Evolutionary conservation across 148 eudicot species (phyloP).

Genomic region (Talinum fruticosum): DNA sequence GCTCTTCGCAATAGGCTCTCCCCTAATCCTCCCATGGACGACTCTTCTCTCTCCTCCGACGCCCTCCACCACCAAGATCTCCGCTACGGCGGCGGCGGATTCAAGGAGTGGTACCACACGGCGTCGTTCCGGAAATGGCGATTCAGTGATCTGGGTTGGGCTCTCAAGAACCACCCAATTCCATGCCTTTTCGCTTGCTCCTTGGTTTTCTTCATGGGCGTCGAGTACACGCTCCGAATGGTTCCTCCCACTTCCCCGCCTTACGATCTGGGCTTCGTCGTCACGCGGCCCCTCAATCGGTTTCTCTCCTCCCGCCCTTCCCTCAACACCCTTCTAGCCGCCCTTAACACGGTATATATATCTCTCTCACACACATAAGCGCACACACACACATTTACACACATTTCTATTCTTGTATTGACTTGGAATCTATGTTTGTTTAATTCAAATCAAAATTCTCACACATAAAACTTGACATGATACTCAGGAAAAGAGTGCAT

Average conservation of each 20-base stretch:
- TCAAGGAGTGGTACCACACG: slow-evolving; percentile 25
- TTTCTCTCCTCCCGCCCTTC: slow-evolving; percentile 42
- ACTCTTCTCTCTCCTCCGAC: not conserved
- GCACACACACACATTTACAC: no score
- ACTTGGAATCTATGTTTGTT: no score
- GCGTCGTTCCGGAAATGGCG: slow-evolving; percentile 69
- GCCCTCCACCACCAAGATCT: not conserved
- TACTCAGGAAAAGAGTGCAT: no score
- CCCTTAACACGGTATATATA: slow-evolving; percentile 71
- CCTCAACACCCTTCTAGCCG: slow-evolving; percentile 73
- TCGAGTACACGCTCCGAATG: slow-evolving; percentile 89
- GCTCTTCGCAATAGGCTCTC: slow-evolving; percentile 14
- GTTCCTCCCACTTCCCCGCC: slow-evolving; percentile 64
- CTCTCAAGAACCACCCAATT: slow-evolving; percentile 48
- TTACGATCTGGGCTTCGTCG: slow-evolving; percentile 74
- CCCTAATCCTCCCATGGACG: not conserved
- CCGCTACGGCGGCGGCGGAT: not conserved
- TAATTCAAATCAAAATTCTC: no score
- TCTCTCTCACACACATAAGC: no score
- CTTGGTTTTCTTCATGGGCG: slow-evolving; percentile 72
- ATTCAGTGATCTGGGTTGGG: slow-evolving; percentile 30
- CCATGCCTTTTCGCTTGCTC: slow-evolving; percentile 53
- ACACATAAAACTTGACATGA: no score
- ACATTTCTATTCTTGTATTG: no score
- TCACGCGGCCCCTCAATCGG: slow-evolving; percentile 49